phyloP scores from a whole-genome alignment of 108 stramenopile species.

The Fragilariopsis cylindrus region DNA sequence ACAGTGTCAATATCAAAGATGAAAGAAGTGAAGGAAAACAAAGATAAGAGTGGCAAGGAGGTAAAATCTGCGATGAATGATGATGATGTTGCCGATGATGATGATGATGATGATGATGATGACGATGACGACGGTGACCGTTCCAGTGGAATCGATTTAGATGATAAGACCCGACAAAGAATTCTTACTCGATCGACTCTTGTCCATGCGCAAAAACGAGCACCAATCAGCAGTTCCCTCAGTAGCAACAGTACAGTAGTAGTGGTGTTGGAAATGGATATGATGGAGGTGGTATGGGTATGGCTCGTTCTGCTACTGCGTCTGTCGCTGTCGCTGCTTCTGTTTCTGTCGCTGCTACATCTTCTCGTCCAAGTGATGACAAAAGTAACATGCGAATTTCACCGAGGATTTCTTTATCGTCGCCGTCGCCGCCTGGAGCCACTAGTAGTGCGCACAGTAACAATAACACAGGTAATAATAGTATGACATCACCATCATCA shows the following conservation, averaged over 20 bases:
- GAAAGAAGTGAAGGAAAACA: background rate
- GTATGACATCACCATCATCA: background rate
- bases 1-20: background rate
- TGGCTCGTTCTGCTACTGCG: background rate
- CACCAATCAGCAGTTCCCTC: background rate
- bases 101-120: background rate
- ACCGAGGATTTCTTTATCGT: background rate
- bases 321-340: background rate
- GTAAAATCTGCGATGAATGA: too few species aligned
- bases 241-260: background rate
- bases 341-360: background rate
- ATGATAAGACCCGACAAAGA: conserved; percentile 25
- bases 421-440: background rate
- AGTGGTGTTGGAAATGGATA: background rate
- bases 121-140: background rate
- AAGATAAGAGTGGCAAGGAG: too few species aligned
- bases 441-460: too few species aligned
- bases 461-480: too few species aligned
- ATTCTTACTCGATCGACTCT: conserved; percentile 27
- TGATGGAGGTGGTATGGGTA: background rate
- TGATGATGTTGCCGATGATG: background rate
- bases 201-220: conserved; percentile 11
- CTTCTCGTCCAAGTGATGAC: conserved; percentile 22
- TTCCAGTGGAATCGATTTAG: conserved; percentile 33
- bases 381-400: conserved; percentile 14